phyloP scores from a whole-genome alignment of 2,329 filamentous ascomycete species.

The Fusarium pininemorale region DNA sequence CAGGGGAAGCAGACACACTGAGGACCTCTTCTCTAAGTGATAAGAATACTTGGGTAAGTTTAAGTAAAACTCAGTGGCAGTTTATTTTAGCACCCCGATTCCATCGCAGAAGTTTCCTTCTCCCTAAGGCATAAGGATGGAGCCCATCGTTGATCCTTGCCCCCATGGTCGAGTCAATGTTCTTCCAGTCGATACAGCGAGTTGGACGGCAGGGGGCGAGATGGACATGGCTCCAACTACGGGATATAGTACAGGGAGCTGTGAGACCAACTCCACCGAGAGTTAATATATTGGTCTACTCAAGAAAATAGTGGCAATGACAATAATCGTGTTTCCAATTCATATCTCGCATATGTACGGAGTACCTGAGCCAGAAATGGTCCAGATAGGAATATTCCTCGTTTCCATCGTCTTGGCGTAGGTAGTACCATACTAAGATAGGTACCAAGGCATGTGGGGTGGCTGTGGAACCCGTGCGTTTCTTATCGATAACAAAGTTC shows the following conservation, averaged over 20 bases:
- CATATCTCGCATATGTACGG: not conserved
- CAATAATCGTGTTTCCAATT: not conserved
- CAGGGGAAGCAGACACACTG: not conserved
- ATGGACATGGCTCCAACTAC: not conserved
- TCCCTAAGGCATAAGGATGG: not conserved
- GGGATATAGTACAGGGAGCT: not conserved
- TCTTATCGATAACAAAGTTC: constrained; percentile 48
- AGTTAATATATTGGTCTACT: not conserved
- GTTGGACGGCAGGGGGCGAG: not conserved
- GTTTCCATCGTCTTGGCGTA: not conserved
- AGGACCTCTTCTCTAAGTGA: not conserved
- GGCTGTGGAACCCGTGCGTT: not conserved
- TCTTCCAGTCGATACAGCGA: not conserved
- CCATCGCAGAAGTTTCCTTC: not conserved
- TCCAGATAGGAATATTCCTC: not conserved
- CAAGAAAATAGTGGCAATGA: not conserved
- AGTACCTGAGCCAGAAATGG: not conserved
- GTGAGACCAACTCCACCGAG: not conserved
- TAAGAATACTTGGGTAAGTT: not conserved
- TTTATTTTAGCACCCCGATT: not conserved
- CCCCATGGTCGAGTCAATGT: not conserved
- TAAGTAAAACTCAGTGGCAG: not conserved
- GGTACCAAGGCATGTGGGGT: not conserved
- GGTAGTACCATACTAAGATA: not conserved
- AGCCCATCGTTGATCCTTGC: not conserved